phyloP scores from a whole-genome alignment of 169 alveolate genomes.

The Plasmodium vivax region DNA sequence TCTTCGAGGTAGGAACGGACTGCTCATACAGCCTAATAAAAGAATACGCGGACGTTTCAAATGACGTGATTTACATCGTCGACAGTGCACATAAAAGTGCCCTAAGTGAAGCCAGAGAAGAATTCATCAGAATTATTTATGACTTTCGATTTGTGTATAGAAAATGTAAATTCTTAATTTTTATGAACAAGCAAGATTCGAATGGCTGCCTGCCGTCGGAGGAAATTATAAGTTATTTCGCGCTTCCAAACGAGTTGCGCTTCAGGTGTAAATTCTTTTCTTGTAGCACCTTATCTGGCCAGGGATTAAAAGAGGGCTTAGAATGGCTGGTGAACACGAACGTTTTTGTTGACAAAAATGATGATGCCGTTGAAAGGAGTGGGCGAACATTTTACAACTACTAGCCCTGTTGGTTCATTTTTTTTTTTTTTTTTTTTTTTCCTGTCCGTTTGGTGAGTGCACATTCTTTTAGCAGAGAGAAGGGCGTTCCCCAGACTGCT shows the following conservation, averaged over 20 bases:
- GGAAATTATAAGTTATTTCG: slow-evolving; percentile 65
- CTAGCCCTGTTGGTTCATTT: background rate
- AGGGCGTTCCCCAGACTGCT: background rate
- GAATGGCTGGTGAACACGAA: slow-evolving; percentile 48
- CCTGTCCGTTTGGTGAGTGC: background rate
- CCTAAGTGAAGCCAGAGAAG: slow-evolving; percentile 70
- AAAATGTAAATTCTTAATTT: slow-evolving; percentile 74
- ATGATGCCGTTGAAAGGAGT: background rate
- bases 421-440: background rate
- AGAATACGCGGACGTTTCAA: slow-evolving; percentile 54
- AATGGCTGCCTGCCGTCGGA: slow-evolving; percentile 49
- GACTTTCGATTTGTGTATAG: slow-evolving; percentile 69
- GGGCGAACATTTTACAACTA: slow-evolving; percentile 6
- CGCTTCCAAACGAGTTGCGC: slow-evolving; percentile 65
- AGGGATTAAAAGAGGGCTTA: slow-evolving; percentile 72
- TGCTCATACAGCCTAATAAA: slow-evolving; percentile 65
- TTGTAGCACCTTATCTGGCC: slow-evolving; percentile 68
- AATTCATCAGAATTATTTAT: slow-evolving; percentile 68
- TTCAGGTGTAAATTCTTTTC: slow-evolving; percentile 57
- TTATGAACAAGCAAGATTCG: slow-evolving; percentile 73
- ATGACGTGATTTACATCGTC: slow-evolving; percentile 61
- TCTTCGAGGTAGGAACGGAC: slow-evolving; percentile 53
- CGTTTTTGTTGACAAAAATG: slow-evolving; percentile 7
- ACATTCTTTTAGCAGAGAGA: background rate
- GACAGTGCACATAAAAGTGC: slow-evolving; percentile 49